A percentile compares a stretch with the other conserved stretches of the same genome.
Conservation (phyloP, 2,329 filamentous ascomycete species). For the Akanthomyces muscarius region DNA sequence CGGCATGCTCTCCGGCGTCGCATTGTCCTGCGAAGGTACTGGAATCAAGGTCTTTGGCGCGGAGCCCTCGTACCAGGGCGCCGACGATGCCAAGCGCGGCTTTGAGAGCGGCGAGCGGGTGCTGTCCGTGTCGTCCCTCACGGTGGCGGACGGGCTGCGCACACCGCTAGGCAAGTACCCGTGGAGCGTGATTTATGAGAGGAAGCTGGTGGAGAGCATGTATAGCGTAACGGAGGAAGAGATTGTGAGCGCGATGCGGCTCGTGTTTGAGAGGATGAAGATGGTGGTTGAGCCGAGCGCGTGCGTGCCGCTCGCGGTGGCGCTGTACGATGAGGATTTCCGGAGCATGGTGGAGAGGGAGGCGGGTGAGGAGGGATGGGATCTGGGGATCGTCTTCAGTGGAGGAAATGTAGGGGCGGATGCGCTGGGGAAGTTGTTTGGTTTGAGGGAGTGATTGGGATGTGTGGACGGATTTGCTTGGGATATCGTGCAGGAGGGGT, state of each 20-base stretch:
- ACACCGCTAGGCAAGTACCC: constrained; percentile 75
- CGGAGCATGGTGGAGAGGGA: constrained; percentile 64
- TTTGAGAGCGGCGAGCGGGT: constrained; percentile 62
- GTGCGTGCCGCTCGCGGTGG: constrained; percentile 78
- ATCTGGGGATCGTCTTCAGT: constrained; percentile 57
- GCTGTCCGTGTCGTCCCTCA: constrained; percentile 65
- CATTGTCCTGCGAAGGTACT: constrained; percentile 69
- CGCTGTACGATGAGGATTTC: constrained; percentile 83
- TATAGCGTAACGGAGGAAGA: constrained; percentile 75
- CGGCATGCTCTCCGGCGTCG: constrained; percentile 79
- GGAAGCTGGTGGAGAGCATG: constrained; percentile 64
- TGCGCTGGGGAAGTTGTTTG: constrained; percentile 49
- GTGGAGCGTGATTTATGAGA: constrained; percentile 68
- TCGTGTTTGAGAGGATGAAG: constrained; percentile 87
- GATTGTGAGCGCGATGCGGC: constrained; percentile 69
- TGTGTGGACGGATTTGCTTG: no score
- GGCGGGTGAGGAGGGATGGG: constrained; percentile 70
- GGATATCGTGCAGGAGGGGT: no score
- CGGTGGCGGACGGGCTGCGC: constrained; percentile 83
- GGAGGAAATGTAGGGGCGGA: constrained; percentile 59
- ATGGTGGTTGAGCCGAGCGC: constrained; percentile 84
- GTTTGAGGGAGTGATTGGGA: not conserved
- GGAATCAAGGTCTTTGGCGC: constrained; percentile 77
- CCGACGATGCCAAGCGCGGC: constrained; percentile 75
- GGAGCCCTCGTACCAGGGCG: constrained; percentile 78